These are phyloP conservation scores for Kickxella alabastrina DNA, from an alignment of 192 early-diverging fungal genomes.

Conservation along the genomic window DNA sequence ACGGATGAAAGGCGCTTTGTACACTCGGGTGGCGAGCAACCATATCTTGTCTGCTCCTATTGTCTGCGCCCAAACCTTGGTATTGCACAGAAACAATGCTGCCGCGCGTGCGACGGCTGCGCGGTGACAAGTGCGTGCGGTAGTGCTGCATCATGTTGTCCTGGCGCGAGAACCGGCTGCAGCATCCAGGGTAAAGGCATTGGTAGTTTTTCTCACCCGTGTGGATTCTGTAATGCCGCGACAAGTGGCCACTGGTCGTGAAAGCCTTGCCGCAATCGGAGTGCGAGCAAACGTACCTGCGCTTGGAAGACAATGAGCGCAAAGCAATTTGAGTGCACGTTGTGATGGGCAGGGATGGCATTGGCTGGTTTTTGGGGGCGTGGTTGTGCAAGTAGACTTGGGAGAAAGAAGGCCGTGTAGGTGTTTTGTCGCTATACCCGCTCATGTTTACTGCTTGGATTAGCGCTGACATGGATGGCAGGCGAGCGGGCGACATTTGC, in stretches of 20 bases:
- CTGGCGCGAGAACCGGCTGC: slow-evolving; percentile 65
- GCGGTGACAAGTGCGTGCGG: slow-evolving; percentile 66
- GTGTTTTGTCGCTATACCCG: not conserved
- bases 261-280: slow-evolving; percentile 69
- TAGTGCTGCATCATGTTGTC: slow-evolving; percentile 83
- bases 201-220: slow-evolving; percentile 71
- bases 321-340: slow-evolving; percentile 2
- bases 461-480: slow-evolving; percentile 30
- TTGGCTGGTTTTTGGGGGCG: not conserved
- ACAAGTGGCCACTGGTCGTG: slow-evolving; percentile 77
- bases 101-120: slow-evolving; percentile 43
- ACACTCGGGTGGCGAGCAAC: not conserved
- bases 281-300: slow-evolving; percentile 65
- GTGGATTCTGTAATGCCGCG: slow-evolving; percentile 71
- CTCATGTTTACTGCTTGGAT: slow-evolving; percentile 22
- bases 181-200: slow-evolving; percentile 62
- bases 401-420: not conserved
- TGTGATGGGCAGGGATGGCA: not conserved
- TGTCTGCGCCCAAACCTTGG: not conserved
- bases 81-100: not conserved
- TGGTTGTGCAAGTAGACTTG: not conserved
- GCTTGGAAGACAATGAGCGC: slow-evolving; percentile 34
- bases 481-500: slow-evolving; percentile 12
- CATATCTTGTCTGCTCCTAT: not conserved
- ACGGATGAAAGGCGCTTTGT: slow-evolving; percentile 1